A percentile compares a stretch with the other conserved stretches of the same genome.
These are phyloP conservation scores for Neoboletus magnificus DNA, from an alignment of 768 basidiomycete species.

Conservation along the genomic window DNA sequence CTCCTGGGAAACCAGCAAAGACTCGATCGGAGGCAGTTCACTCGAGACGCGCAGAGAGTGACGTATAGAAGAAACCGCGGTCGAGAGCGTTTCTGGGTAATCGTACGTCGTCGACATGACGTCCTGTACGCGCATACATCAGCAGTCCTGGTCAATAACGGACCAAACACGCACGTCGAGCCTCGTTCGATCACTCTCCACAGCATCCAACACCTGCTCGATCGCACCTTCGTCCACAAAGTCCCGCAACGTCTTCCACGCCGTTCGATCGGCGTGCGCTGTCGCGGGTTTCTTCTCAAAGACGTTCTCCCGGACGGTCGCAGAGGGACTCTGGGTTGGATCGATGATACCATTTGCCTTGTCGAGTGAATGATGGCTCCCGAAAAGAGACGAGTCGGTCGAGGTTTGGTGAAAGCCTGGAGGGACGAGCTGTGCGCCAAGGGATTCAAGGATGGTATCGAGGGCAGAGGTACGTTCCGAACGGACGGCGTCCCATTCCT, in stretches of 20 bases:
- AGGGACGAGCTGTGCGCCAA: conserved; percentile 71
- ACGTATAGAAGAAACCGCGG: conserved; percentile 54
- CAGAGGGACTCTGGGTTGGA: conserved; percentile 34
- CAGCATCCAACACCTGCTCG: conserved; percentile 68
- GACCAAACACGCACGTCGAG: conserved; percentile 55
- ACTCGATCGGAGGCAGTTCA: conserved; percentile 41
- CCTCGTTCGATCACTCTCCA: conserved; percentile 64
- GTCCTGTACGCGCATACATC: conserved; percentile 40
- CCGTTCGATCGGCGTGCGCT: conserved; percentile 42
- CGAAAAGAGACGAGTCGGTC: conserved; percentile 73
- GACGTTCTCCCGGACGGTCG: conserved; percentile 27
- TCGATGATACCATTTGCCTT: conserved; percentile 36
- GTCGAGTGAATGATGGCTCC: conserved; percentile 63
- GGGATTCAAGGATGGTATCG: conserved; percentile 67
- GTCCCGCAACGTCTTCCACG: conserved; percentile 81
- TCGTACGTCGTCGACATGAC: conserved; percentile 59
- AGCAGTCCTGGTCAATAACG: neutral
- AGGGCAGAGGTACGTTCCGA: conserved; percentile 57
- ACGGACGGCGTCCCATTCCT: conserved; percentile 76
- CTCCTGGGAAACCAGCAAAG: conserved; percentile 48
- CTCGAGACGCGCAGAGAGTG: conserved; percentile 44
- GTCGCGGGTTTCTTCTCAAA: conserved; percentile 18
- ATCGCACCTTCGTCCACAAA: conserved; percentile 83
- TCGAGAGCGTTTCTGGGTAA: conserved; percentile 61
- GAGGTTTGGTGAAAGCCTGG: conserved; percentile 70